phyloP scores from a whole-genome alignment of 2,329 filamentous ascomycete species.

The Penicillium sp. region DNA sequence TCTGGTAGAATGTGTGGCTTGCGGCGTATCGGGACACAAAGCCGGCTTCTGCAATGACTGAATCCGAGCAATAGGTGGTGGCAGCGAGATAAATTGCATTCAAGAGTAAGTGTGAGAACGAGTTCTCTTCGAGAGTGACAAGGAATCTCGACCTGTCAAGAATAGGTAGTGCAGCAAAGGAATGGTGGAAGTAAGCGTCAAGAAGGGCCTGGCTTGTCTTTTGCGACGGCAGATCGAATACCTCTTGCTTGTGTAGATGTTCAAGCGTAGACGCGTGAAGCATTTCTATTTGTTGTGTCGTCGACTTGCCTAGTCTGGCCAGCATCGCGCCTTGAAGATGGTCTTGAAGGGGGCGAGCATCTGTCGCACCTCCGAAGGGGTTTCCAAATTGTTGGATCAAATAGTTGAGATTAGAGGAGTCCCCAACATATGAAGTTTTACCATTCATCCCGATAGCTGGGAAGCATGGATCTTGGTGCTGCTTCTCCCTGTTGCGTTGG shows the following conservation, averaged over 20 bases:
- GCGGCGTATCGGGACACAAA: conserved; percentile 26
- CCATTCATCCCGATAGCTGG: background rate
- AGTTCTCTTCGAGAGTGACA: too few species aligned
- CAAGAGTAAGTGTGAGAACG: too few species aligned
- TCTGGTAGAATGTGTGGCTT: conserved; percentile 27
- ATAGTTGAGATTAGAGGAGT: conserved; percentile 30
- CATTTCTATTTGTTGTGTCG: conserved; percentile 11
- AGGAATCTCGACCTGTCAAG: too few species aligned
- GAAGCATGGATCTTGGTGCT: too few species aligned
- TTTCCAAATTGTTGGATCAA: conserved; percentile 28
- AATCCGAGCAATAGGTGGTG: conserved; percentile 23
- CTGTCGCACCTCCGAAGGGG: conserved; percentile 19
- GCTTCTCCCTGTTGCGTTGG: too few species aligned
- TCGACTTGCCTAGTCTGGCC: conserved; percentile 7
- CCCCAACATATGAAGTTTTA: conserved; percentile 20
- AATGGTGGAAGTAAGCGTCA: too few species aligned
- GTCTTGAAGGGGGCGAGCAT: conserved; percentile 17
- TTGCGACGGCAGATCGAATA: too few species aligned
- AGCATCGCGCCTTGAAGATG: conserved; percentile 24
- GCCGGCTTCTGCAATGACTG: conserved; percentile 21
- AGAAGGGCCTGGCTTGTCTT: too few species aligned
- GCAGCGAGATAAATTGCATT: too few species aligned
- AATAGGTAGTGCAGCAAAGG: too few species aligned
- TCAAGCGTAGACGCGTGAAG: too few species aligned
- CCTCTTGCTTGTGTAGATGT: too few species aligned